These are phyloP conservation scores for Fusarium austroafricanum DNA, from an alignment of 2,329 filamentous ascomycete species.

Conservation along the genomic window DNA sequence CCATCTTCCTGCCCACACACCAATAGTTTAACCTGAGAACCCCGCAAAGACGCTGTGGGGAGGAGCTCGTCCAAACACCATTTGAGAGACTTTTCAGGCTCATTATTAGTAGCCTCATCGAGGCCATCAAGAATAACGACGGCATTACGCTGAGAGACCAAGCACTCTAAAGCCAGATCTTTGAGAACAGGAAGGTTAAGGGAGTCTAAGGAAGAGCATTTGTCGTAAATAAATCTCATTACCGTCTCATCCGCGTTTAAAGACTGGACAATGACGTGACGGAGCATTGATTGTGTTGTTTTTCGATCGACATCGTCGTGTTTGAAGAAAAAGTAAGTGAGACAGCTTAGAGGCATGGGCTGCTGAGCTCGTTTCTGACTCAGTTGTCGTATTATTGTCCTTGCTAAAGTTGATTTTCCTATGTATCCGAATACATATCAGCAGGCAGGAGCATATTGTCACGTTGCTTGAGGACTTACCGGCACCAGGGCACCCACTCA, in stretches of 20 bases:
- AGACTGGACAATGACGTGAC: accelerated
- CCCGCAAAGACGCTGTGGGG: accelerated
- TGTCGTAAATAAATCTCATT: accelerated
- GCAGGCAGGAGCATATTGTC: no score
- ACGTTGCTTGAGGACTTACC: neutral
- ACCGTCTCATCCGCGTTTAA: accelerated
- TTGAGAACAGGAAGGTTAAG: accelerated
- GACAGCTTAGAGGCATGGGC: no score
- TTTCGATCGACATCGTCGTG: accelerated
- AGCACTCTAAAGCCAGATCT: accelerated
- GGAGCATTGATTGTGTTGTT: neutral
- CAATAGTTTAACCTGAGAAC: accelerated
- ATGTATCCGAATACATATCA: accelerated
- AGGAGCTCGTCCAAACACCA: accelerated
- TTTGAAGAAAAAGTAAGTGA: neutral
- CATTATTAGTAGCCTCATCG: accelerated
- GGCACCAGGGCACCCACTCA: neutral
- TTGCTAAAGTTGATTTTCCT: neutral
- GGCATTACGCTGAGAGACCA: accelerated
- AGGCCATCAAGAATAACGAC: neutral
- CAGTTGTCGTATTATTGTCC: neutral
- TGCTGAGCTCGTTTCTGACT: accelerated
- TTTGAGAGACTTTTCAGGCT: accelerated
- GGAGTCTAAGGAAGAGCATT: accelerated
- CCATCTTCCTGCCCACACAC: slow-evolving; percentile 1